These are phyloP conservation scores for Globisporangium recalcitrans DNA, from an alignment of 352 stramenopile species.

Conservation along the genomic window DNA sequence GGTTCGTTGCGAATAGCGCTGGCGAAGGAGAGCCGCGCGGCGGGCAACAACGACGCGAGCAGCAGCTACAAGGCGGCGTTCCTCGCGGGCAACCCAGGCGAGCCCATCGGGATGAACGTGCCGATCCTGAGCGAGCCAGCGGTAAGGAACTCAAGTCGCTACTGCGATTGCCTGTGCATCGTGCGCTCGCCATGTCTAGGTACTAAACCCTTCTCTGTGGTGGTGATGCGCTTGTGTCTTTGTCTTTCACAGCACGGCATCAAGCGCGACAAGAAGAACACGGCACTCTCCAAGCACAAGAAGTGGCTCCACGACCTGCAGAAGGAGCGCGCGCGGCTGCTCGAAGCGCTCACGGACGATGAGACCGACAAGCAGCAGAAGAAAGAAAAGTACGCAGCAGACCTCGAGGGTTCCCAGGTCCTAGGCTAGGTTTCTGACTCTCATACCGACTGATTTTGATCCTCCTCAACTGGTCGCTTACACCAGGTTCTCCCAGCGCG, in stretches of 20 bases:
- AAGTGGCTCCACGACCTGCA: constrained; percentile 93
- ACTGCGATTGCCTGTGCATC: background rate
- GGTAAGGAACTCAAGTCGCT: constrained; percentile 3
- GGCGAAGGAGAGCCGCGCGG: constrained; percentile 42
- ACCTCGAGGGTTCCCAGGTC: background rate
- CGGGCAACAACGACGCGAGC: constrained; percentile 30
- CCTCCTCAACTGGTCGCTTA: too few relatives aligned
- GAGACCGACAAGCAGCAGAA: constrained; percentile 59
- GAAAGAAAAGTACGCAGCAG: constrained; percentile 39
- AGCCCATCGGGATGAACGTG: constrained; percentile 76
- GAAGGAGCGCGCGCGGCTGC: constrained; percentile 81
- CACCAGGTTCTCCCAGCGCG: constrained; percentile 64
- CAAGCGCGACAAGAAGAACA: constrained; percentile 89
- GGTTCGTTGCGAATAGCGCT: constrained; percentile 30
- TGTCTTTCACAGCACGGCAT: constrained; percentile 43
- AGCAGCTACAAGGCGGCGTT: constrained; percentile 69
- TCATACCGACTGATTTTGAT: too few relatives aligned
- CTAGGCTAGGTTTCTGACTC: background rate
- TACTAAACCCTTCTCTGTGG: background rate
- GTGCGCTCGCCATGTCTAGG: background rate
- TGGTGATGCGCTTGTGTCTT: constrained; percentile 11
- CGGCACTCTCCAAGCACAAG: constrained; percentile 89
- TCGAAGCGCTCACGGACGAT: constrained; percentile 77
- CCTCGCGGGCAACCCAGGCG: constrained; percentile 56
- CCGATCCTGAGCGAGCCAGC: constrained; percentile 66